A percentile compares a stretch with the other conserved stretches of the same genome.
Conservation (phyloP, 1,284 basidiomycete genomes). For the Apiotrichum veenhuisii region DNA sequence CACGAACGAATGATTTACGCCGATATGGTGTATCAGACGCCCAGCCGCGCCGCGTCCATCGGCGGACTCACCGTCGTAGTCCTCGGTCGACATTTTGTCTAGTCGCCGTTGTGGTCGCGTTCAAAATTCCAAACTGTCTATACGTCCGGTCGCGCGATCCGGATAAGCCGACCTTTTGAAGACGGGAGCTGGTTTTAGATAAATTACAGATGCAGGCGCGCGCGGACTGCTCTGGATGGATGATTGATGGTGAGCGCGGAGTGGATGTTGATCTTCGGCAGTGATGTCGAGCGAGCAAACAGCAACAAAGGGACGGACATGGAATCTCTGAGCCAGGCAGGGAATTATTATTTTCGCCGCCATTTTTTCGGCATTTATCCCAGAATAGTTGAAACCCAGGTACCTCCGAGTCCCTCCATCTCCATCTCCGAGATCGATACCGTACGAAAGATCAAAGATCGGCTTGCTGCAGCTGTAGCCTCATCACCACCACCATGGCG, state of each 20-base stretch:
- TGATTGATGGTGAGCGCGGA: neutral
- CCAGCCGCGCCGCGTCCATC: neutral
- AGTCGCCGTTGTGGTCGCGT: too few species aligned
- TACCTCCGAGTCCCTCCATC: neutral
- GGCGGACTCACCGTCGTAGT: slow-evolving; percentile 47
- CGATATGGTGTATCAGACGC: too few species aligned
- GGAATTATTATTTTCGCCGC: neutral
- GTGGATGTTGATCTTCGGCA: neutral
- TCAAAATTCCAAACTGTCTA: too few species aligned
- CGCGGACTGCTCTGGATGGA: too few species aligned
- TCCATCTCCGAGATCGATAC: neutral
- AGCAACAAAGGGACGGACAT: neutral
- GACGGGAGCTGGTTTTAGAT: neutral
- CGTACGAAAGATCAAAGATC: neutral
- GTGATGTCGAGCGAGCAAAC: neutral
- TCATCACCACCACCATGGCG: slow-evolving; percentile 9
- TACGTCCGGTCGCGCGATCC: too few species aligned
- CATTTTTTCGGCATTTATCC: slow-evolving; percentile 23
- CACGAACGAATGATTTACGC: too few species aligned
- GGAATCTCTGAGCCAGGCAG: neutral
- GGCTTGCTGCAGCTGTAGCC: neutral
- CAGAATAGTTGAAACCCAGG: slow-evolving; percentile 22
- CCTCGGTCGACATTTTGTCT: slow-evolving; percentile 46
- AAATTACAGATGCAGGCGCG: neutral
- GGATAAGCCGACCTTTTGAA: neutral